A percentile compares a stretch with the other conserved stretches of the same genome.
Conservation (phyloP, 202 grass and related monocot species). For the Panicum hallii region DNA sequence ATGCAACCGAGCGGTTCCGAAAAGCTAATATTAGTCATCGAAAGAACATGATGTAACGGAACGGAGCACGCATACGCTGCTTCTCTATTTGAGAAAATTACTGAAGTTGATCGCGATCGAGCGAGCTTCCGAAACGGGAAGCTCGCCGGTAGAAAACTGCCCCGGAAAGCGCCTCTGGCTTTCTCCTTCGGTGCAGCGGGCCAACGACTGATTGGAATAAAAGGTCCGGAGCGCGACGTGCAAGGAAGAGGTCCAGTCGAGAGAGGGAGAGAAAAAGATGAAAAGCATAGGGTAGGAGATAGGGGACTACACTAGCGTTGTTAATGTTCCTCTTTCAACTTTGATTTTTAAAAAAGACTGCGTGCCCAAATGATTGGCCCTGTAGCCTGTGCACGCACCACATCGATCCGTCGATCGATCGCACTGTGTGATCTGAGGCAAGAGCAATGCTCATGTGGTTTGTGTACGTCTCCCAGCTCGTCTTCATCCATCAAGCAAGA, state of each 20-base stretch:
- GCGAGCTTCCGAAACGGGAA: slow-evolving; percentile 38
- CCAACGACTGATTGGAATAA: background rate
- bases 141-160: slow-evolving; percentile 8
- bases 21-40: background rate
- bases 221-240: slow-evolving; percentile 32
- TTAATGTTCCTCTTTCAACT: background rate
- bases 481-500: background rate
- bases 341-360: slow-evolving; percentile 2
- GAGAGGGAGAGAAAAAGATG: background rate
- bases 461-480: background rate
- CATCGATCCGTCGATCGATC: background rate
- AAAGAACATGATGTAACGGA: background rate
- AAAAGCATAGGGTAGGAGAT: background rate
- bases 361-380: slow-evolving; percentile 13
- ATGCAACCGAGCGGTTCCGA: background rate
- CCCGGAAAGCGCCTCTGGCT: background rate
- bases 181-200: slow-evolving; percentile 13
- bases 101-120: background rate
- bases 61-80: background rate
- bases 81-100: background rate
- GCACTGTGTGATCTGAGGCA: background rate
- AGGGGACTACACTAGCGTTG: background rate
- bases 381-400: background rate
- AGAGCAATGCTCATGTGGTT: slow-evolving; percentile 12
- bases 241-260: slow-evolving; percentile 10